Evolutionary conservation across 2,329 filamentous ascomycete species (phyloP), one percentile per base, ranked within the genome.

Genomic region (Sordariomycetes sp.): DNA sequence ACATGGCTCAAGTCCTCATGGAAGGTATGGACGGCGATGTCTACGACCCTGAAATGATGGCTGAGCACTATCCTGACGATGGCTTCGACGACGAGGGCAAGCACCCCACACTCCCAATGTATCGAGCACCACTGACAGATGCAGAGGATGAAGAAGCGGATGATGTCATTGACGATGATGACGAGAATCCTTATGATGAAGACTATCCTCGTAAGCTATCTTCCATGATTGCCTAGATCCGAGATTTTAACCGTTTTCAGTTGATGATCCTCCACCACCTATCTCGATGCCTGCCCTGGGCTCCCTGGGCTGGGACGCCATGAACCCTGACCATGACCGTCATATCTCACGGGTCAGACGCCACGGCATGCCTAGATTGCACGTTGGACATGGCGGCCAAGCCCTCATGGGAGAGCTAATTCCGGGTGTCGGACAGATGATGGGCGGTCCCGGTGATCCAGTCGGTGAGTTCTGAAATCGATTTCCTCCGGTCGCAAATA

Each of bases 141-240:
- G 15, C 16, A 29, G 56, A 66, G 33, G 64, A 66, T 26, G 70
- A 72, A 6, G 72, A 75, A 5, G 84, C 86, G 30, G 79, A 83
- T 14, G 81, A 83, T 26, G 79, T 80, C 28, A 75, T 80, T 16
- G 71, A 82, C 44, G 79, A 79, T 29, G 82, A 86, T 33, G 74
- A 76, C 15, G 72, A 78, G 35, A 77, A 76, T 46, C 63, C 72
- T 38, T 79, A 75, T 40, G 73, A 77, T 39, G 71, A 74, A 17
- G 68, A 69, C 21, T 75, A 71, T 54, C 64, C 70, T 38, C 62
- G 71, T 75, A 63, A 58, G 69, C n/a, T n/a, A n/a, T 65, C 2
- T 25, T 16, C 10, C 8, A 4, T 18, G 11, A n/a, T 12, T 28
- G 11, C 19, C n/a, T 14, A 6, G 6, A 16, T 15, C 16, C 4